phyloP scores from a whole-genome alignment of 345 rosid genomes.

The Populus tremula region DNA sequence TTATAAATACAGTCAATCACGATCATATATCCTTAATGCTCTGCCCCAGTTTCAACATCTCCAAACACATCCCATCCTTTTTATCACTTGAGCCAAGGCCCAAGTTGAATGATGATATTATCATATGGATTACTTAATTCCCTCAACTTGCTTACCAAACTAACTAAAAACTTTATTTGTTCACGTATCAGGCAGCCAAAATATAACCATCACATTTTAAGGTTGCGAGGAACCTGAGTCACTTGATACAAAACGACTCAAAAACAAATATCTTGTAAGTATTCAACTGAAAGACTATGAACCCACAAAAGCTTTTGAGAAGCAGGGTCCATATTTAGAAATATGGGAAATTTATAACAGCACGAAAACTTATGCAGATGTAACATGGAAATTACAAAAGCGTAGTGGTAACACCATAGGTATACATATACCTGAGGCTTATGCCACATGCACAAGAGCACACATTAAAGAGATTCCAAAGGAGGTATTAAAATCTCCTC shows the following conservation, averaged over 20 bases:
- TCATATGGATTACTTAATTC: not conserved
- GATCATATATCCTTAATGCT: not conserved
- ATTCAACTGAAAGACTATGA: not conserved
- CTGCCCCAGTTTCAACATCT: not conserved
- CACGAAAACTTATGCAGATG: slow-evolving; percentile 3
- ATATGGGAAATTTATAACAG: not conserved
- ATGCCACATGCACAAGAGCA: slow-evolving; percentile 3
- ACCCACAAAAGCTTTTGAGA: not conserved
- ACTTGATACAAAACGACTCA: not conserved
- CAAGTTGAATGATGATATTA: not conserved
- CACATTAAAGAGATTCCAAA: slow-evolving; percentile 1
- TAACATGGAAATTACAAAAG: not conserved
- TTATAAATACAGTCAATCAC: too few relatives aligned
- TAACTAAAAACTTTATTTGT: not conserved
- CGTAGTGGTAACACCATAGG: not conserved
- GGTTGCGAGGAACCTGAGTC: not conserved
- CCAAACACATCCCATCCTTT: not conserved
- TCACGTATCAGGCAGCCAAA: not conserved
- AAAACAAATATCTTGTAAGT: not conserved
- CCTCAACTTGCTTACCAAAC: not conserved
- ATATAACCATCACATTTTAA: not conserved
- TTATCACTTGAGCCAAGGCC: not conserved
- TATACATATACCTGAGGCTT: not conserved
- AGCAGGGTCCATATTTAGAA: not conserved
- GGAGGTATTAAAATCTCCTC: not conserved